Base-by-base conservation (phyloP, 2,329 filamentous ascomycete species). In the Neonectria ditissima region DNA sequence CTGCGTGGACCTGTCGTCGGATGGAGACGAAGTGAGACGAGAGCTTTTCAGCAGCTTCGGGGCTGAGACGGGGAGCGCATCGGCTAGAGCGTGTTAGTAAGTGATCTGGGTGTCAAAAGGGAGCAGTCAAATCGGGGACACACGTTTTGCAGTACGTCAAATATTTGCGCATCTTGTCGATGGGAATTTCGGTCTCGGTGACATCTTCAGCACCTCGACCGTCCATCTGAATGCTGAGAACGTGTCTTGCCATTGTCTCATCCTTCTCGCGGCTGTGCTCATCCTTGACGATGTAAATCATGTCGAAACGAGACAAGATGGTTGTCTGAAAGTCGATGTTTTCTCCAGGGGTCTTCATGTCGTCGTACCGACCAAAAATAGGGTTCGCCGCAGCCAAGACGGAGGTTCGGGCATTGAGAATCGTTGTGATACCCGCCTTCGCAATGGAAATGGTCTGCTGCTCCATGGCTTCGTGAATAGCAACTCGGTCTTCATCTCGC, bases 281-380 rank as follows among this genome's bases (percentile, higher is more conserved):
- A 78, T 99, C 96, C 72, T 92, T 93, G 66, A 99, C 95, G 70
- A 99, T 97, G 83, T 98, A 99, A 69, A 99, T 98, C 93, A 99
- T 97, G 79, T 99, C 96, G 78, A 99, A 99, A 86, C 96, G 92
- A 2, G 95, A 98, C 69, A 99, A 78, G 74, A 99, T 98, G 4
- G 96, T 99, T 0, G 96, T 99, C 76, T 99, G 96, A 80, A 99
- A 99, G 80, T 99, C 96, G 70, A 99, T 99, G 77, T 99, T 99
- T 80, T 99, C 96, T 63, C 96, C 96, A 0, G 96, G 96, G 0
- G 92, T 94, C 80, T 98, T 98, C 84, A 99, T 91, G 75, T 99
- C 96, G 78, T 99, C 96, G 80, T 99, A 99, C 26, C 96, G 91
- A 57, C 96, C 96, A 75, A 98, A 99, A 63, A 99, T 96, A 0